Evolutionary conservation across 2,329 filamentous ascomycete genomes (phyloP), one percentile per base, ranked within the genome.

Genomic region (Cadophora sp.): DNA sequence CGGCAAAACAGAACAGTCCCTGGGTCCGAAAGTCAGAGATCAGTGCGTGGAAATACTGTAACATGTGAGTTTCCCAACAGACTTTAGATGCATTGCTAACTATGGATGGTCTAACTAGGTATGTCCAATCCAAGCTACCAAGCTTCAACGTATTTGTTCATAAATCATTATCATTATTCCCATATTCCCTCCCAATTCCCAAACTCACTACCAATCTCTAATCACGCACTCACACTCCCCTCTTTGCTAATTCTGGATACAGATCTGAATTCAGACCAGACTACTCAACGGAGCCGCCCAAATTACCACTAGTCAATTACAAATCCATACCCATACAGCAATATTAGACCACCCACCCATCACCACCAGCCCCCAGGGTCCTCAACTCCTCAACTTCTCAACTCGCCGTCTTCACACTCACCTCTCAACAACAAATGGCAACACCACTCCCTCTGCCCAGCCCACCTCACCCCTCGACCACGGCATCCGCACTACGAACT

Each of bases 31-130:
- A 11, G 14, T 19, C 40, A 43, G 40, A 43, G 14, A 14, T 43
- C 40, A 16, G 40, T 19, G 14, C 19, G 14, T 5, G 12, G 2
- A 16, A 16, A 2, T 16, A 34, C 31, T 34, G n/a, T n/a, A n/a
- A 34, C 40, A 19, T 43, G 40, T 16, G 40, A 16, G 40, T 3
- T 43, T 4, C 14, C 19, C 12, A 58, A n/a, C 6, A 58, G 19
- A 58, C 29, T 31, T 56, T 56, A 8, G 29, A 56, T 56, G 53
- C 55, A 37, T 40, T 58, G 55, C 55, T 58, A 58, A 37, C n/a
- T 40, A 14, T 58, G 31, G 31, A 37, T 40, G 55, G 22, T 31
- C 7, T 58, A 4, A 8, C 3, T 37, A 37, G 19, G 12, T 58
- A 37, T 22, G 22, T 24, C 29, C 37, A 27, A 43, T 19, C 26